Percentiles rank a stretch among this genome's conserved stretches.
These are phyloP conservation scores for Penicillium glabrum DNA, from an alignment of 2,329 filamentous ascomycete species.

Conservation along the genomic window DNA sequence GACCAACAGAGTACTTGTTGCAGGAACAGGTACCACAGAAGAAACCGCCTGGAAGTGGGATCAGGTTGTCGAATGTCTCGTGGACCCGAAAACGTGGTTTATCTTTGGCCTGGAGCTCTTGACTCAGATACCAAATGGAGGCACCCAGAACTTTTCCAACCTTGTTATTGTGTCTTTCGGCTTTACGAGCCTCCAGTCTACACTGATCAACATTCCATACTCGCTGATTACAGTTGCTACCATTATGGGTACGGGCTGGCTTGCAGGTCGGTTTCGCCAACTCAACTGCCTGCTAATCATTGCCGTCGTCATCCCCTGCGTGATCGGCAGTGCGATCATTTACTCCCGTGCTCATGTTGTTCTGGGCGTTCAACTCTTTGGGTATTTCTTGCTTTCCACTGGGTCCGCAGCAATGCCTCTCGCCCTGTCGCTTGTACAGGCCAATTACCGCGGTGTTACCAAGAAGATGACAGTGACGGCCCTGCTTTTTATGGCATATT, in stretches of 20 bases:
- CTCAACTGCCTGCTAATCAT: constrained; percentile 55
- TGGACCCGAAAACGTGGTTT: constrained; percentile 62
- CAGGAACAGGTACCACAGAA: constrained; percentile 52
- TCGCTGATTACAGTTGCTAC: constrained; percentile 52
- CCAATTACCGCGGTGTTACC: constrained; percentile 58
- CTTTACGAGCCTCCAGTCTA: constrained; percentile 21
- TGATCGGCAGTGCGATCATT: constrained; percentile 56
- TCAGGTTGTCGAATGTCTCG: constrained; percentile 55
- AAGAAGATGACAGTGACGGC: constrained; percentile 63
- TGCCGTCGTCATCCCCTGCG: constrained; percentile 51
- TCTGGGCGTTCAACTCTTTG: constrained; percentile 52
- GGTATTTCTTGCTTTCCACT: constrained; percentile 58
- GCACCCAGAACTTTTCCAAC: constrained; percentile 55
- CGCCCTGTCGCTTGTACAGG: constrained; percentile 55
- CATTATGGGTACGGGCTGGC: constrained; percentile 52
- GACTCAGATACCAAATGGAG: constrained; percentile 60
- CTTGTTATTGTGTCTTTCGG: constrained; percentile 21
- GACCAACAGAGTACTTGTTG: constrained; percentile 37
- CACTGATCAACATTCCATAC: constrained; percentile 59
- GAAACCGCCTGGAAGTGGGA: constrained; percentile 52
- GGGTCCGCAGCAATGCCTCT: constrained; percentile 58
- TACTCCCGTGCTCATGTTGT: constrained; percentile 45
- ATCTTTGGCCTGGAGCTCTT: constrained; percentile 55
- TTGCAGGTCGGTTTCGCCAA: constrained; percentile 54
- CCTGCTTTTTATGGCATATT: constrained; percentile 57